Evolutionary conservation across 148 eudicot species (phyloP), one percentile per base, ranked within the genome.

Genomic region (Nepenthes gracilis): DNA sequence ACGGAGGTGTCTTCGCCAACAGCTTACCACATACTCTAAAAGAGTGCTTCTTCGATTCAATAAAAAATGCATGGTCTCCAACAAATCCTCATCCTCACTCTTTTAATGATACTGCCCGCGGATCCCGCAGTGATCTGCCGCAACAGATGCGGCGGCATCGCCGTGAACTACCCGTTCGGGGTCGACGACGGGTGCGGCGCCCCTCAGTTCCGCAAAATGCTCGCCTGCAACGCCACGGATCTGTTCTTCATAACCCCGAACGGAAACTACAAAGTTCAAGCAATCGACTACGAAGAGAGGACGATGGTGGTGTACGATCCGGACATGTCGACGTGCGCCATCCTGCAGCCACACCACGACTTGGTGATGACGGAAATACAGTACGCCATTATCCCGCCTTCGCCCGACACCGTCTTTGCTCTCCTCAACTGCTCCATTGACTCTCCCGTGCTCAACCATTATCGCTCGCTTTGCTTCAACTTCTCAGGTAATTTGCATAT

Each of bases 121-220:
- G 45, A 4, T 8, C 4, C 8, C 45, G 4, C 45, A 8, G 6
- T 40, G 8, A 8, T 40, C 55, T 11, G 55, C 5, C 55, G 15
- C 55, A 52, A 52, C 23, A 14, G 32, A 52, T 52, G 55, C 32
- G 55, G 55, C 32, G 4, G 15, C 55, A 52, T 52, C 5, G 32
- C 14, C 55, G 32, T 52, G 32, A 52, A 52, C 58, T 85, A 92
- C 85, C 97, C 97, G 1, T 88, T 92, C 55, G 83, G 85, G 52
- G 67, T 84, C 47, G 96, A 92, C 70, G 88, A 85, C 61, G 96
- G 97, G 36, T 92, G 97, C 49, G 97, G 97, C 1, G 85, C 94
- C 2, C 86, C 94, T 0, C 93, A 77, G 61, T 88, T 81, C 77
- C 78, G 86, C 1, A 60, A 72, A 60, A 85, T 85, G 90, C 74